Percentiles rank a stretch among this genome's conserved stretches.
phyloP scores from a whole-genome alignment of 1,139 yeast genomes.

The Pichia sp. region DNA sequence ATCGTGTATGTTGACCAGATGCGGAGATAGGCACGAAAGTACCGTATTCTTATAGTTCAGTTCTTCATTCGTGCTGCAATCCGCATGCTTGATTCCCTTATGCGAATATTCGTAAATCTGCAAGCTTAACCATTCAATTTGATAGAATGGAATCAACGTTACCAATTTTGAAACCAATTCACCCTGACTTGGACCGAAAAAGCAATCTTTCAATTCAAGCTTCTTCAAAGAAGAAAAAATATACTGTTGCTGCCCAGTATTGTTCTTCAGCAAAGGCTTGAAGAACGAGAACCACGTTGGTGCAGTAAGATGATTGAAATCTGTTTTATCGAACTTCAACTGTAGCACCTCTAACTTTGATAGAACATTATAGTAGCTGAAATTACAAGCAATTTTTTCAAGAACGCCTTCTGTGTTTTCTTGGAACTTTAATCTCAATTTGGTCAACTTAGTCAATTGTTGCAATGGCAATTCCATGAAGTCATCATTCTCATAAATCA shows the following conservation, averaged over 20 bases:
- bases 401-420: conserved; percentile 21
- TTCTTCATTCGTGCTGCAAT: not conserved
- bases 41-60: conserved; percentile 9
- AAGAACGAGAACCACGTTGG: conserved; percentile 29
- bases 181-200: conserved; percentile 21
- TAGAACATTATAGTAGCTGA: conserved; percentile 13
- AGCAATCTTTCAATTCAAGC: conserved; percentile 24
- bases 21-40: conserved; percentile 17
- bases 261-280: conserved; percentile 5
- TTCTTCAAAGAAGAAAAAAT: conserved; percentile 16
- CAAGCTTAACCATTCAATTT: conserved; percentile 20
- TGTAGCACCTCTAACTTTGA: conserved; percentile 16
- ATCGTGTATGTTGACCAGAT: conserved; percentile 16
- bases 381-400: conserved; percentile 10
- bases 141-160: conserved; percentile 18
- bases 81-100: conserved; percentile 19
- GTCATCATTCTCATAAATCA: conserved; percentile 16
- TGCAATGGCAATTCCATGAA: conserved; percentile 8
- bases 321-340: conserved; percentile 21
- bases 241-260: not conserved
- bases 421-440: conserved; percentile 21
- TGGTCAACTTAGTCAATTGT: conserved; percentile 12
- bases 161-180: conserved; percentile 11
- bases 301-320: conserved; percentile 22
- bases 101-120: conserved; percentile 28